A percentile compares a stretch with the other conserved stretches of the same genome.
Conservation (phyloP, 2,329 filamentous ascomycete genomes). For the Didymella segeticola region DNA sequence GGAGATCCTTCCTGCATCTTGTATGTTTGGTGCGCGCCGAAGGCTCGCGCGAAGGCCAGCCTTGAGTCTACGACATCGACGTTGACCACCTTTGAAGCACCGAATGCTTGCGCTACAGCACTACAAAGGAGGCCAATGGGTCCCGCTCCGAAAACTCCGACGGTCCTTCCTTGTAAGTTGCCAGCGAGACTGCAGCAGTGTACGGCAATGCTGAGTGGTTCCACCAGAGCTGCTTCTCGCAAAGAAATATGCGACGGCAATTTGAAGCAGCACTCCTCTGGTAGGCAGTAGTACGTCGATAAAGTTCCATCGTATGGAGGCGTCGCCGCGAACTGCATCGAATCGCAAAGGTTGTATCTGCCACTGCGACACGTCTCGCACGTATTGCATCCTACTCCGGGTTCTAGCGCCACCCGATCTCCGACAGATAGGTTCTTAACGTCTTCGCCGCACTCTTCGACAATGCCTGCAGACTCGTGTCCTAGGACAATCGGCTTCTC, state of each 20-base stretch:
- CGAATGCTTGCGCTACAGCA: conserved; percentile 22
- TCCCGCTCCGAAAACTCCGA: conserved; percentile 23
- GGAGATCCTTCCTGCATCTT: conserved; percentile 14
- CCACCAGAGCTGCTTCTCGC: conserved; percentile 36
- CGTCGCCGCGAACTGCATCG: conserved; percentile 33
- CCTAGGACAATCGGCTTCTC: conserved; percentile 35
- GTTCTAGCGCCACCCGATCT: conserved; percentile 39
- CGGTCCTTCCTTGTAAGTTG: conserved; percentile 17
- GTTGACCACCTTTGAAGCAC: conserved; percentile 12
- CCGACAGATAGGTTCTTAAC: conserved; percentile 33
- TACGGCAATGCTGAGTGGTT: conserved; percentile 36
- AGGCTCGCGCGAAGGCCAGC: conserved; percentile 16
- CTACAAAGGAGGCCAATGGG: conserved; percentile 24
- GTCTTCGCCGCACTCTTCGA: conserved; percentile 27
- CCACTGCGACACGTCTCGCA: conserved; percentile 29
- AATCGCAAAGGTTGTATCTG: conserved; percentile 33
- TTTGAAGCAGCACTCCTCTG: conserved; percentile 36
- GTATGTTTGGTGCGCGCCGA: conserved; percentile 16
- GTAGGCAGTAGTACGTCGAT: conserved; percentile 31
- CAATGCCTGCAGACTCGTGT: conserved; percentile 37
- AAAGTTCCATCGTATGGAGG: conserved; percentile 37
- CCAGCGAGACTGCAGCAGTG: conserved; percentile 52
- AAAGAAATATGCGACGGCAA: conserved; percentile 32
- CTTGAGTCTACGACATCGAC: conserved; percentile 17
- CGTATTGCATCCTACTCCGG: conserved; percentile 29